Evolutionary conservation across 352 stramenopile species (phyloP).

Genomic region (Phytophthora cactorum): DNA sequence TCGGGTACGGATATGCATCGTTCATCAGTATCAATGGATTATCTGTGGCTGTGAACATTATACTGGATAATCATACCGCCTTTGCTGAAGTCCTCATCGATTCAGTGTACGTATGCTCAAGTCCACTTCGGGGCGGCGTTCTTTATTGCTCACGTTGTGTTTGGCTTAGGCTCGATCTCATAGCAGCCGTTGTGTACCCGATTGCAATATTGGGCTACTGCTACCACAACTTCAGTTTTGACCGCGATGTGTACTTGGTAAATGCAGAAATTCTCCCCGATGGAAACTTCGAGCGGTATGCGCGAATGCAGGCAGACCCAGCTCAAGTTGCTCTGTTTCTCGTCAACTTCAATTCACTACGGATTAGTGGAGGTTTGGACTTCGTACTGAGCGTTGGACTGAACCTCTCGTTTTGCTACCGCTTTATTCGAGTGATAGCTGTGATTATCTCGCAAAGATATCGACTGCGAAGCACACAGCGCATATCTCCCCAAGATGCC

Average conservation of each 20-base stretch:
- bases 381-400: slow-evolving; percentile 42
- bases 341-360: slow-evolving; percentile 39
- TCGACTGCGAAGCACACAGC: background rate
- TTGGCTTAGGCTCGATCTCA: slow-evolving; percentile 39
- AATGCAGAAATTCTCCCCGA: slow-evolving; percentile 28
- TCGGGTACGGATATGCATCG: background rate
- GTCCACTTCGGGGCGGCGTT: too few relatives aligned
- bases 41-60: slow-evolving; percentile 27
- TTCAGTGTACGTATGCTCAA: slow-evolving; percentile 24
- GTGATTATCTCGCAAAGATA: slow-evolving; percentile 2
- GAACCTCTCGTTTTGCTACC: slow-evolving; percentile 44
- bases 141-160: background rate
- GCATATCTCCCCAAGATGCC: background rate
- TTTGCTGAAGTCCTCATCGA: slow-evolving; percentile 42
- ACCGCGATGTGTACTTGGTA: slow-evolving; percentile 29
- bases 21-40: slow-evolving; percentile 36
- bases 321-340: slow-evolving; percentile 36
- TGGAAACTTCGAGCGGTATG: slow-evolving; percentile 39
- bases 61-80: slow-evolving; percentile 24
- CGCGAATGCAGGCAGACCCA: slow-evolving; percentile 35
- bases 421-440: slow-evolving; percentile 35
- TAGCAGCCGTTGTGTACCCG: slow-evolving; percentile 37
- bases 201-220: slow-evolving; percentile 31
- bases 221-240: slow-evolving; percentile 36
- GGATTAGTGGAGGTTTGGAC: slow-evolving; percentile 31